Conservation (phyloP, 306 rosid genomes). For the Oxytropis ochrocephala region DNA sequence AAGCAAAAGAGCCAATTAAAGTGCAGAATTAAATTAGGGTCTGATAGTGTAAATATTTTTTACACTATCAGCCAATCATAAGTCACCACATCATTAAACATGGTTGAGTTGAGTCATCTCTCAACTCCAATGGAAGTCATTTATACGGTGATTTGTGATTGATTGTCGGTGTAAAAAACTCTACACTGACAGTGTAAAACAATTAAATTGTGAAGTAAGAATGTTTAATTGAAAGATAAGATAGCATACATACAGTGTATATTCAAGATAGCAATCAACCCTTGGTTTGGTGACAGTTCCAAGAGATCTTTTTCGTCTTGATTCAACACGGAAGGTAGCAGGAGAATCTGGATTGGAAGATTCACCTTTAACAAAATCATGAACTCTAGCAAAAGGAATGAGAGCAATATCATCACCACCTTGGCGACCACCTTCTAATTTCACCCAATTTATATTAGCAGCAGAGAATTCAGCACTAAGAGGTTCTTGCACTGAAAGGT, state of each 20-base stretch:
- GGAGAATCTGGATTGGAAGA: conserved; percentile 62
- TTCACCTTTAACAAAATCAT: conserved; percentile 76
- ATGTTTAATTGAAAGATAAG: neutral
- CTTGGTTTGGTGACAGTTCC: conserved; percentile 70
- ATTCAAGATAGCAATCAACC: conserved; percentile 82
- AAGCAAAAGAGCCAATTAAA: neutral
- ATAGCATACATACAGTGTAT: conserved; percentile 43
- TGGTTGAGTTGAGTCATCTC: no score
- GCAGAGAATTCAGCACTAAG: conserved; percentile 55
- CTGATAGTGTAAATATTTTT: no score
- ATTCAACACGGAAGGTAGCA: conserved; percentile 66
- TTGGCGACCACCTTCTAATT: conserved; percentile 76
- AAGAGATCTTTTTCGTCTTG: conserved; percentile 58
- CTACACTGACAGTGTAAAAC: neutral
- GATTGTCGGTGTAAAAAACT: no score
- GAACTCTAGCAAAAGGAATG: conserved; percentile 66
- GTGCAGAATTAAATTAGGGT: no score
- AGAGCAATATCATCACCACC: conserved; percentile 79
- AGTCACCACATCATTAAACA: no score
- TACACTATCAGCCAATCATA: no score
- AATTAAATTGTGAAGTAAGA: neutral
- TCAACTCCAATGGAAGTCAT: no score
- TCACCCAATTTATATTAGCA: conserved; percentile 57
- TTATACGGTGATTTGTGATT: no score
- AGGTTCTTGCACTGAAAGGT: conserved; percentile 75